Evolutionary conservation across 148 eudicot species (phyloP), one percentile per base, ranked within the genome.

Genomic region (Spergularia bocconei): DNA sequence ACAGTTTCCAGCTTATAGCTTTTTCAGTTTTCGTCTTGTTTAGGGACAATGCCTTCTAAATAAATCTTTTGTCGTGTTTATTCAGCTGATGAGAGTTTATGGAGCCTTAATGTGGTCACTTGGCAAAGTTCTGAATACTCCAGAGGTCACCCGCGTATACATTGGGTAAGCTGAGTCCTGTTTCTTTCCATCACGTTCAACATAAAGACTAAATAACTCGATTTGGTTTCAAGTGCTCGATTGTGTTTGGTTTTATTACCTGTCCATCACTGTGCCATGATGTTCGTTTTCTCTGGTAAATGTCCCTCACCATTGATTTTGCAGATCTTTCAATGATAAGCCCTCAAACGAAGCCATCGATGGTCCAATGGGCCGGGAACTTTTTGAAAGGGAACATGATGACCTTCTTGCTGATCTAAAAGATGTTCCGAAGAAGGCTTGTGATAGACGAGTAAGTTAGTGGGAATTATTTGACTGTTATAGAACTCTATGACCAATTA

Each of bases 101-200:
- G 98, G 98, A 77, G 96, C 98, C 3, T 76, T 92, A 77, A 92
- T 92, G 98, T 92, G 98, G 96, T 93, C 98, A 1, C 91, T 93
- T 53, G 91, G 98, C 52, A 93, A 93, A 79, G 90, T 93, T 54
- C 76, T 92, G 25, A 87, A 93, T 79, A 90, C 91, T 23, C 98
- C 98, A 5, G 98, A 93, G 78, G 98, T 90, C 36, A 79, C 82
- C 36, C 96, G 98, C 48, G 98, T 93, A 57, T 93, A 93, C 74
- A 84, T 93, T 80, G 96, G 96, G 96, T 93, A 85, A 33, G 86
- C 65, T 44, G 29, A 21, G 60, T 64, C 48, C 39, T 11, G 48
- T 41, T 47, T 62, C 12, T 19, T 29, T 16, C 73, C 51, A 36
- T 12, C 39, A 41, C 6, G 39, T 54, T 4, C 41, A 47, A 65